Conservation (phyloP, 805 yeast species). For the Alloascoidea hylecoeti region DNA sequence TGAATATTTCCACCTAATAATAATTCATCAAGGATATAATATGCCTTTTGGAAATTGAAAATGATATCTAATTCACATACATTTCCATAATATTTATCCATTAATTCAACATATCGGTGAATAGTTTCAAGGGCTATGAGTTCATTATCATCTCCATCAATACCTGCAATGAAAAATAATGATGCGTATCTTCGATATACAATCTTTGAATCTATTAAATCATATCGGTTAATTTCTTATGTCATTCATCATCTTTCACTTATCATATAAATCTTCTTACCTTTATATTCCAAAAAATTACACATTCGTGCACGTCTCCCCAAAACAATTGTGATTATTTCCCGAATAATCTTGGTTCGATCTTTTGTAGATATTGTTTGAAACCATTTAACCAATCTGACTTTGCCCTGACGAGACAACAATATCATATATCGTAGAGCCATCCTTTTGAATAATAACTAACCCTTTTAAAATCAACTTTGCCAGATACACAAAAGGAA, state of each 20-base stretch:
- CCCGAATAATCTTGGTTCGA: constrained; percentile 70
- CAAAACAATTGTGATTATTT: constrained; percentile 73
- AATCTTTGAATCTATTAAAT: constrained; percentile 47
- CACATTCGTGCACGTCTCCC: constrained; percentile 90
- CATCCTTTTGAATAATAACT: constrained; percentile 24
- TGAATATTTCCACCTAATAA: constrained; percentile 78
- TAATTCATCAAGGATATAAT: constrained; percentile 82
- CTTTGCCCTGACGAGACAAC: constrained; percentile 90
- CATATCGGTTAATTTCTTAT: constrained; percentile 4
- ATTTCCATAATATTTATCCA: constrained; percentile 92
- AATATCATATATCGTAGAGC: constrained; percentile 68
- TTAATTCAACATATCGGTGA: constrained; percentile 89
- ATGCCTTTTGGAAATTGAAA: constrained; percentile 90
- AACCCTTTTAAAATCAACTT: background rate
- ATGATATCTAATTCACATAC: constrained; percentile 96
- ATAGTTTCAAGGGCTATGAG: constrained; percentile 72
- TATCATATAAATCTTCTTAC: constrained; percentile 13
- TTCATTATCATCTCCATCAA: constrained; percentile 77
- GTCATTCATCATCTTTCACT: background rate
- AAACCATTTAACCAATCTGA: constrained; percentile 90
- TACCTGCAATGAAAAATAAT: constrained; percentile 77
- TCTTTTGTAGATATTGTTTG: constrained; percentile 72
- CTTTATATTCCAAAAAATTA: constrained; percentile 75
- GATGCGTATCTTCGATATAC: constrained; percentile 92
- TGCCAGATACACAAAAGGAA: background rate